Percentiles rank a stretch among this genome's conserved stretches.
phyloP scores from a whole-genome alignment of 2,329 filamentous ascomycete species.

The Fonsecaea erecta region DNA sequence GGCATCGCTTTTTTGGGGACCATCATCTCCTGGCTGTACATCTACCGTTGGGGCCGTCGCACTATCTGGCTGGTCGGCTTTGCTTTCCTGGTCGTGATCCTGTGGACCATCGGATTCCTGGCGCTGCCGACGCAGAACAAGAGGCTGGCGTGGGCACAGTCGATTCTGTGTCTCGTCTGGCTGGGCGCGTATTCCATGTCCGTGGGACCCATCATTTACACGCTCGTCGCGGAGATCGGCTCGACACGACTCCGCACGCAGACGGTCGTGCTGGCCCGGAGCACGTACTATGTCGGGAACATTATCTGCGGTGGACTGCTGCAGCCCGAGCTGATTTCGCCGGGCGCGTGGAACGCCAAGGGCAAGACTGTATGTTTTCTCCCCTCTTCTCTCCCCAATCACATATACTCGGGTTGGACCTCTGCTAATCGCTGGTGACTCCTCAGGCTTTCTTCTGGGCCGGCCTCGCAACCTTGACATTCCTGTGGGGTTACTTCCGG shows the following conservation, averaged over 20 bases:
- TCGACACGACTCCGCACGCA: conserved; percentile 60
- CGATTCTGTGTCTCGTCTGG: conserved; percentile 39
- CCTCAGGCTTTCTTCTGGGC: conserved; percentile 32
- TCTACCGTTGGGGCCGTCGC: conserved; percentile 42
- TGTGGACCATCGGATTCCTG: conserved; percentile 42
- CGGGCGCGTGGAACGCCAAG: conserved; percentile 44
- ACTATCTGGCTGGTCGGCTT: conserved; percentile 45
- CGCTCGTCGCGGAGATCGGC: conserved; percentile 58
- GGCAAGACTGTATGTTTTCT: conserved; percentile 31
- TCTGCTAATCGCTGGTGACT: conserved; percentile 4
- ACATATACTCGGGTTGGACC: not conserved
- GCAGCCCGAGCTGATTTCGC: conserved; percentile 43
- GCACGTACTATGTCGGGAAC: conserved; percentile 53
- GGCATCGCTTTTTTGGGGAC: conserved; percentile 66
- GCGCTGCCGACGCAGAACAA: conserved; percentile 39
- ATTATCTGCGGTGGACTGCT: conserved; percentile 42
- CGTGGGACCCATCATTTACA: conserved; percentile 60
- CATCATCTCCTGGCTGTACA: conserved; percentile 43
- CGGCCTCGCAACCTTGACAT: conserved; percentile 41
- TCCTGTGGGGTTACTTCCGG: conserved; percentile 50
- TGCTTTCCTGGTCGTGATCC: conserved; percentile 39
- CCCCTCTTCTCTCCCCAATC: not conserved
- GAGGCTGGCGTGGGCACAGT: conserved; percentile 41
- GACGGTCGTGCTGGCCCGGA: conserved; percentile 59
- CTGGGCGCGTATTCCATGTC: conserved; percentile 58